Evolutionary conservation across 2,329 filamentous ascomycete genomes (phyloP), one percentile per base, ranked within the genome.

Genomic region (Ilyonectria sp.): DNA sequence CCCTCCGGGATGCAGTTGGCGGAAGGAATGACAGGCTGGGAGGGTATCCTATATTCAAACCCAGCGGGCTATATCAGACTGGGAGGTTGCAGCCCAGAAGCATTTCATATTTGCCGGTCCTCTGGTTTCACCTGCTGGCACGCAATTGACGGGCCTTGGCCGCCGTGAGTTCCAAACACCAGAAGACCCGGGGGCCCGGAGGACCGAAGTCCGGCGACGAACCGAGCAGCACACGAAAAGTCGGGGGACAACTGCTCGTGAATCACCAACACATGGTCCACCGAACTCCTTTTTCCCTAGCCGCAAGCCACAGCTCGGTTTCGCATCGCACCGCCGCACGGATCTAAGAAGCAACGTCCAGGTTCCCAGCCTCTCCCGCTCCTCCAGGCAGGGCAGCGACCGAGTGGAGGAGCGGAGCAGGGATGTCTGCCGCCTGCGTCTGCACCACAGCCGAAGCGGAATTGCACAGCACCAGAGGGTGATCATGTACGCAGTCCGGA

Each of bases 371-470:
- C 61, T 64, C 54, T 64, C 47, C 55, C 61, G 55, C 54, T 46
- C 40, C 23, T 23, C 44, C 52, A 37, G 52, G 56, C 56, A 52
- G 47, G 35, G 40, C 57, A 70, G 63, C 67, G 40, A 58, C 35
- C 49, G 8, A 33, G 55, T n/a, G 17, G 23, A 33, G 23, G 60
- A 49, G 31, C 17, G 10, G 31, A 44, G 61, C 61, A 64, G 62
- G 62, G 62, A 55, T 63, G 33, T 26, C 33, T 50, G 52, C 60
- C 31, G 52, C 47, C 43, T 59, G 63, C 71, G 69, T 62, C 62
- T 69, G 70, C 70, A 74, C 65, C 65, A 67, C 61, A 23, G 66
- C 71, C 46, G 49, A 64, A 65, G 47, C 21, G 64, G 67, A 69
- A 62, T 60, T 52, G n/a, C n/a, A n/a, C n/a, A 47, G 59, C 47